phyloP scores from a whole-genome alignment of 306 rosid species.

The Casuarina cunninghamiana region DNA sequence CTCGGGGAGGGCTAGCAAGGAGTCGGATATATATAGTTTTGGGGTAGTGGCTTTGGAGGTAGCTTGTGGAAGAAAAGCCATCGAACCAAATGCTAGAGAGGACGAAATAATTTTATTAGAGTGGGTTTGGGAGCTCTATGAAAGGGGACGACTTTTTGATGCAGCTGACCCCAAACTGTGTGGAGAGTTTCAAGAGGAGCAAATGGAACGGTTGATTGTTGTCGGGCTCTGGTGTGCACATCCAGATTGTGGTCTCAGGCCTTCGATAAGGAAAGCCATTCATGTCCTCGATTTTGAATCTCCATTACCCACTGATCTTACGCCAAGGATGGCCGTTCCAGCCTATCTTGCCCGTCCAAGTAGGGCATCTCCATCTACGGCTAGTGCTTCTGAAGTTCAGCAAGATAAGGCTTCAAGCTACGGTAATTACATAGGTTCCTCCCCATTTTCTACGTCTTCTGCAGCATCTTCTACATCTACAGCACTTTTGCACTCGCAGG shows the following conservation, averaged over 20 bases:
- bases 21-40: conserved; percentile 37
- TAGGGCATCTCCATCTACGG: not conserved
- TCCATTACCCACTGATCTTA: conserved; percentile 20
- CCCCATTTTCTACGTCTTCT: not conserved
- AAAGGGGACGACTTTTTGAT: conserved; percentile 10
- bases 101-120: conserved; percentile 19
- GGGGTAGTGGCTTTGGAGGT: conserved; percentile 52
- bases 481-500: not conserved
- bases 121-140: conserved; percentile 43
- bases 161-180: conserved; percentile 25
- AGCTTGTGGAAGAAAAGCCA: conserved; percentile 44
- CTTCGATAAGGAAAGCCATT: conserved; percentile 18
- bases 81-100: not conserved
- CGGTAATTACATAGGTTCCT: no score
- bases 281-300: conserved; percentile 27
- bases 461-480: not conserved
- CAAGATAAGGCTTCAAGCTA: no score
- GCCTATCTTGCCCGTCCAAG: not conserved
- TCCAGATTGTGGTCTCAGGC: conserved; percentile 24
- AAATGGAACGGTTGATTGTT: conserved; percentile 31
- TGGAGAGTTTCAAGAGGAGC: conserved; percentile 17
- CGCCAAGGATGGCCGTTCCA: not conserved
- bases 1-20: conserved; percentile 20
- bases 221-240: conserved; percentile 30
- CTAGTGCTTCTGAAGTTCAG: not conserved